Conservation (phyloP, 805 yeast genomes). For the Yarrowia keelungensis region DNA sequence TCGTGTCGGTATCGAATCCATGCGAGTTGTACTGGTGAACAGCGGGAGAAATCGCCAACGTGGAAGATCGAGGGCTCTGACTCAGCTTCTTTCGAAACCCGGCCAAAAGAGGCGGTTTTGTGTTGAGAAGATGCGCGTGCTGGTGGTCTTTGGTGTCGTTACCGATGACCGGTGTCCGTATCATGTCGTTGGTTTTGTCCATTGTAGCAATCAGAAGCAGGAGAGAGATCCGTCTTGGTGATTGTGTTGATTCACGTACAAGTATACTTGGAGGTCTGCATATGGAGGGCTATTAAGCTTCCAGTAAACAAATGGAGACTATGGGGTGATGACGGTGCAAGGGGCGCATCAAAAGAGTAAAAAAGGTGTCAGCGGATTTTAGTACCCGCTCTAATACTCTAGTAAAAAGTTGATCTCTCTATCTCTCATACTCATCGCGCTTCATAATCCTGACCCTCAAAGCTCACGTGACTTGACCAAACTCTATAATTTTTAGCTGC, state of each 20-base stretch:
- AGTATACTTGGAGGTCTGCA: conserved; percentile 8
- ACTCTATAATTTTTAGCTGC: conserved; percentile 35
- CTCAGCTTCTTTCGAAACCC: conserved; percentile 35
- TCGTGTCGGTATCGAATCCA: conserved; percentile 27
- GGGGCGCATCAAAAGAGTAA: too few species aligned
- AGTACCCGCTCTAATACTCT: too few species aligned
- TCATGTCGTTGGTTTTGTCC: conserved; percentile 34
- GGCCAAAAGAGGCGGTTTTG: conserved; percentile 26
- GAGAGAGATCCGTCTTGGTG: background rate
- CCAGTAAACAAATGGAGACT: conserved; percentile 13
- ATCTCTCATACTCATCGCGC: too few species aligned
- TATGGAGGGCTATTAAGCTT: conserved; percentile 10
- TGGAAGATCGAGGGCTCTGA: conserved; percentile 38
- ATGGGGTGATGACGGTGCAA: too few species aligned
- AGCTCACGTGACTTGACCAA: conserved; percentile 14
- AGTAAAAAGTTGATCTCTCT: too few species aligned
- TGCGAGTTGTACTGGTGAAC: conserved; percentile 34
- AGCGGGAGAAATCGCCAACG: conserved; percentile 32
- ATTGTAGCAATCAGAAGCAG: conserved; percentile 24
- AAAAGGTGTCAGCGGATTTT: too few species aligned
- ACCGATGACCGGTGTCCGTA: conserved; percentile 34
- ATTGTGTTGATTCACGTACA: conserved; percentile 15
- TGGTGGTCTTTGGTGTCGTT: conserved; percentile 31
- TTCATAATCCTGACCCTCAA: too few species aligned
- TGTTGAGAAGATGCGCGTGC: conserved; percentile 28